Conservation (phyloP, 139 green algal genomes). For the Deuterostichococcus epilithicus region DNA sequence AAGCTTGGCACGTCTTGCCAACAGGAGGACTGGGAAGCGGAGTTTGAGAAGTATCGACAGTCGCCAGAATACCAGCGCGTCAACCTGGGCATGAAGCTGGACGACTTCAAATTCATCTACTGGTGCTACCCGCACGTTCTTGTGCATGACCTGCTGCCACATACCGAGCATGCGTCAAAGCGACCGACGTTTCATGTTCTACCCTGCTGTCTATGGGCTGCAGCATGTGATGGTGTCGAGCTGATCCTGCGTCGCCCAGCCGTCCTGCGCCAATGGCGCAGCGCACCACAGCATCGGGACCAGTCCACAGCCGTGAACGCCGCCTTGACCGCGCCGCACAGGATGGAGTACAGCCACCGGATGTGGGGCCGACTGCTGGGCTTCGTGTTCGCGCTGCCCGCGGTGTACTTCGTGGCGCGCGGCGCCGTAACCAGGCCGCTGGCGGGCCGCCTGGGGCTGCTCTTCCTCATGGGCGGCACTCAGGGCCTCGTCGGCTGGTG, state of each 20-base stretch:
- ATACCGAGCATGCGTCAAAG: too few relatives aligned
- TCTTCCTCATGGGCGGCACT: constrained; percentile 85
- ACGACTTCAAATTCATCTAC: constrained; percentile 99
- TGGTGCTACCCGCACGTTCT: too few relatives aligned
- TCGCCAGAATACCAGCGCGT: constrained; percentile 88
- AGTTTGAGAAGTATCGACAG: constrained; percentile 91
- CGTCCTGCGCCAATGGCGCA: too few relatives aligned
- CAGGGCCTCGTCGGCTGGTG: constrained; percentile 97
- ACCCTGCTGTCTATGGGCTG: too few relatives aligned
- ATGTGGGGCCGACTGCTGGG: constrained; percentile 82
- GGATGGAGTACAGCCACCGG: constrained; percentile 95
- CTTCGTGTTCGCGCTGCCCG: constrained; percentile 59
- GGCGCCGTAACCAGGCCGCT: constrained; percentile 72
- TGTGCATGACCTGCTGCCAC: too few relatives aligned
- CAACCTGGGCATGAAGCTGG: constrained; percentile 84
- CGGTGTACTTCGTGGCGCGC: constrained; percentile 67
- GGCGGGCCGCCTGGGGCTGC: constrained; percentile 69
- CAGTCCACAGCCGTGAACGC: too few relatives aligned
- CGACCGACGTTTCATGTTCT: too few relatives aligned
- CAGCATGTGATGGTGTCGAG: too few relatives aligned
- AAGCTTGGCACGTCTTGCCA: background rate
- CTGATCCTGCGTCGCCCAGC: too few relatives aligned
- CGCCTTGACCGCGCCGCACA: too few relatives aligned
- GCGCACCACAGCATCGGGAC: too few relatives aligned
- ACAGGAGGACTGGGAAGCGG: constrained; percentile 75